Base-by-base conservation (phyloP, 352 stramenopile species). In the Globisporangium echinulatum region DNA sequence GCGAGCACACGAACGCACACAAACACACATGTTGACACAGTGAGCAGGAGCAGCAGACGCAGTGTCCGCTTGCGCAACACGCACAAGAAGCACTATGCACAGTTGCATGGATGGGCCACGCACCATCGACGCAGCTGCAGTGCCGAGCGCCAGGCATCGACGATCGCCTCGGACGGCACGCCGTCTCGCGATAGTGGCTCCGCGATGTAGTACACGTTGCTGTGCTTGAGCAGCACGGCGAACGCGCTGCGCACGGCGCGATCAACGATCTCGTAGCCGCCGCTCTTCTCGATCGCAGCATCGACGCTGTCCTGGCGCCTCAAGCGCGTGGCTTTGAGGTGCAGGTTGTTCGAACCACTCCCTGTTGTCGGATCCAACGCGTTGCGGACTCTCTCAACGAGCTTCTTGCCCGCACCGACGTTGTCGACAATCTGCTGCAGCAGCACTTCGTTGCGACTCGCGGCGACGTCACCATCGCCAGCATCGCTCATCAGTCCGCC, bases 291-390 rank as follows among this genome's bases (percentile, higher is more conserved):
- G 7, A 96, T 63, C 25, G 78, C 81, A 5, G 77, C 79, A 56
- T 96, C 86, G 3, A 96, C 77, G 57, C 86, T 96, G 49, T 96
- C 84, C 63, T 93, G 79, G 10, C 86, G 70, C 55, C 88, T 92
- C 19, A 96, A 56, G 6, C 72, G 75, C 14, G 75, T 79, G 14
- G 72, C 73, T 49, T 82, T 70, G 10, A 94, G 60, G 47, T 92
- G 81, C 33, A 74, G 77, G 52, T 93, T 92, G 33, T 52, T 57
- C 8, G 46, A 13, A n/a, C 46, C n/a, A n/a, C 65, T 62, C 8
- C 73, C 58, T 9, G 72, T 68, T 37, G 69, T 63, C 25, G 78
- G 77, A 57, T 96, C 82, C 1, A 94, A 15, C 37, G 78, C 82
- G 50, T 79, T 69, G 33, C 85, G 84, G 6, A 96, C 77, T 62